A percentile compares a stretch with the other conserved stretches of the same genome.
Conservation (phyloP, 768 basidiomycete genomes). For the Clathrus columnatus region DNA sequence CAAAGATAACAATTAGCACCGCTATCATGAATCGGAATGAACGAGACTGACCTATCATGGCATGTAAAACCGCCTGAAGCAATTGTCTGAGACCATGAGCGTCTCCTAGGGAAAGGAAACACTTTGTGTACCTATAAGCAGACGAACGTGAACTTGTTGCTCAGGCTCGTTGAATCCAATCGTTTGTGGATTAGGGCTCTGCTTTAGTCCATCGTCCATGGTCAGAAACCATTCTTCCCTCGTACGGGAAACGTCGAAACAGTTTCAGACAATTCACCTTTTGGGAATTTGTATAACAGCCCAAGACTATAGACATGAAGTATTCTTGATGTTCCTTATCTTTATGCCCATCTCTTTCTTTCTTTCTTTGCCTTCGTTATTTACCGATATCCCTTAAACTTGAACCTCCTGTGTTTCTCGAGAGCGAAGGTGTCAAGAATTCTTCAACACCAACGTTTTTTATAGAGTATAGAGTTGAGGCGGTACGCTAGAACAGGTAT, state of each 20-base stretch:
- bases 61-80: not conserved
- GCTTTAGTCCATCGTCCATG: no score
- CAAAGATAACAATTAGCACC: not conserved
- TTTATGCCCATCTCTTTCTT: no score
- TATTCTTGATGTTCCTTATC: not conserved
- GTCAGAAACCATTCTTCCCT: no score
- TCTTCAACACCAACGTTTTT: not conserved
- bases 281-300: not conserved
- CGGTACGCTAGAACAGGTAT: no score
- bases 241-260: not conserved
- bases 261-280: not conserved
- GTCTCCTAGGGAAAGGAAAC: not conserved
- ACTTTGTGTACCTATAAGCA: not conserved
- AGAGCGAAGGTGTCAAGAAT: not conserved
- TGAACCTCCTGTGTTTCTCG: not conserved
- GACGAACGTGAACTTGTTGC: not conserved
- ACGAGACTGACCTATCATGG: slow-evolving; percentile 8
- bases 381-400: no score
- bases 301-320: not conserved
- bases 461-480: not conserved
- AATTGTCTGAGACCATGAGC: not conserved
- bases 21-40: not conserved
- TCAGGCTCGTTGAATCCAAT: slow-evolving; percentile 1
- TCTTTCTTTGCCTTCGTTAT: no score
- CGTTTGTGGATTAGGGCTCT: not conserved